These are phyloP conservation scores for Phytophthora nicotianae DNA, from an alignment of 352 stramenopile genomes.

Conservation along the genomic window DNA sequence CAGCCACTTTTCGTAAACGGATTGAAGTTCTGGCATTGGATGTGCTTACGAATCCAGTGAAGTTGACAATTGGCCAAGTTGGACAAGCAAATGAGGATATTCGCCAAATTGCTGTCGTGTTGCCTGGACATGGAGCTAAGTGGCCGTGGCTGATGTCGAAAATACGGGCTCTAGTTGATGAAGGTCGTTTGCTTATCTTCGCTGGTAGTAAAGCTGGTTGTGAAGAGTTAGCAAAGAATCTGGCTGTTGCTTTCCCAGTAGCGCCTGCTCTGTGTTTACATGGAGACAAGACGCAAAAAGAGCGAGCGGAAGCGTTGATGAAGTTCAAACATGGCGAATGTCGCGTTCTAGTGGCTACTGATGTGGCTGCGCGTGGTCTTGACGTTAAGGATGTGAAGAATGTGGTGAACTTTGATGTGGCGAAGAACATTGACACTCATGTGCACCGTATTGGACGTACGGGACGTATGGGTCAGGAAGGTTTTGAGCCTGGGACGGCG, in stretches of 20 bases:
- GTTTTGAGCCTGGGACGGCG: constrained; percentile 78
- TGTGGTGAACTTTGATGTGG: constrained; percentile 92
- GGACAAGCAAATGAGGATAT: constrained; percentile 93
- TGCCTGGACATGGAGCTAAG: constrained; percentile 77
- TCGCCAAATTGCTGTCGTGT: constrained; percentile 75
- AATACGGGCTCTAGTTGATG: constrained; percentile 54
- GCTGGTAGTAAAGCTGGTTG: constrained; percentile 85
- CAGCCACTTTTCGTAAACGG: constrained; percentile 78
- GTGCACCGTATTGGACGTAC: constrained; percentile 91
- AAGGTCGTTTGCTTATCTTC: constrained; percentile 89
- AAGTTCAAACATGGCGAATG: constrained; percentile 73
- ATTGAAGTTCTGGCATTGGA: constrained; percentile 79
- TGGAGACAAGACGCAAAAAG: constrained; percentile 82
- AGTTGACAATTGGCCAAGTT: constrained; percentile 77
- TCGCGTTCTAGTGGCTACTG: constrained; percentile 82
- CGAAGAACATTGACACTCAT: constrained; percentile 92
- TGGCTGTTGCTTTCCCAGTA: constrained; percentile 37
- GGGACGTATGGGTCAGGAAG: constrained; percentile 82
- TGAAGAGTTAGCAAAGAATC: constrained; percentile 80
- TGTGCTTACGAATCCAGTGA: constrained; percentile 82
- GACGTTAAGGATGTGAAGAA: constrained; percentile 92
- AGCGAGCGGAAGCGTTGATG: constrained; percentile 65
- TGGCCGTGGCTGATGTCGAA: constrained; percentile 87
- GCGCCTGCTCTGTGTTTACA: constrained; percentile 59
- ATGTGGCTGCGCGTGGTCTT: constrained; percentile 86